Conservation (phyloP, 179 eudicot genomes). For the Beta corolliflora region DNA sequence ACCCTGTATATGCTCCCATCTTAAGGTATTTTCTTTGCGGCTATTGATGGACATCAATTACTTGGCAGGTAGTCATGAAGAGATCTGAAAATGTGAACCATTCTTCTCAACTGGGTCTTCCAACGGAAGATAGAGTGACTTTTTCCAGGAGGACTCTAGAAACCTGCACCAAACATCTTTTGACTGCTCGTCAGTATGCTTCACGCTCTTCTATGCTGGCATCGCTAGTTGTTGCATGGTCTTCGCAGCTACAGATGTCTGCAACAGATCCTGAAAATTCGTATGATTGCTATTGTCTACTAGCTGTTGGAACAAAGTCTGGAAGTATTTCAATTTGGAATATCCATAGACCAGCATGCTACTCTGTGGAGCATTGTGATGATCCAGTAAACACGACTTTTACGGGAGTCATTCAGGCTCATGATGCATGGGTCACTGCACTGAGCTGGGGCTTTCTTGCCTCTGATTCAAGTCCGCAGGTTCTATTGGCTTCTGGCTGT, state of each 20-base stretch:
- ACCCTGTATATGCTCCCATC: neutral
- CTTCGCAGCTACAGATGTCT: slow-evolving; percentile 53
- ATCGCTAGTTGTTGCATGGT: slow-evolving; percentile 86
- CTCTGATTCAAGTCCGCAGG: slow-evolving; percentile 53
- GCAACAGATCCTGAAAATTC: slow-evolving; percentile 28
- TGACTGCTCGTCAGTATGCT: slow-evolving; percentile 71
- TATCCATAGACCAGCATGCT: slow-evolving; percentile 50
- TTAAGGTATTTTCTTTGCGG: slow-evolving; percentile 13
- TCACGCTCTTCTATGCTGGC: slow-evolving; percentile 67
- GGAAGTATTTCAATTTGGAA: slow-evolving; percentile 83
- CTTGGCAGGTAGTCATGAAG: slow-evolving; percentile 40
- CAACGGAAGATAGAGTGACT: slow-evolving; percentile 30
- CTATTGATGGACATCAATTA: slow-evolving; percentile 12
- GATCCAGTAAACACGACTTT: slow-evolving; percentile 42
- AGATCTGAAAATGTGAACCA: slow-evolving; percentile 15
- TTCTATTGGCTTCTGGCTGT: slow-evolving; percentile 74
- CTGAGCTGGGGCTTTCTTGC: slow-evolving; percentile 59
- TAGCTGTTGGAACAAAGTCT: slow-evolving; percentile 80
- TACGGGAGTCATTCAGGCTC: slow-evolving; percentile 65
- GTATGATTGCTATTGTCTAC: slow-evolving; percentile 50
- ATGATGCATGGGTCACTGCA: slow-evolving; percentile 76
- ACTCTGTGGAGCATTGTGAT: slow-evolving; percentile 41
- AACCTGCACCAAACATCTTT: slow-evolving; percentile 30
- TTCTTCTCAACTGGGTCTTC: slow-evolving; percentile 31
- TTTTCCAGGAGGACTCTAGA: slow-evolving; percentile 31